These are phyloP conservation scores for Solanum raphanifolium DNA, from an alignment of 257 asterid species.

Conservation along the genomic window DNA sequence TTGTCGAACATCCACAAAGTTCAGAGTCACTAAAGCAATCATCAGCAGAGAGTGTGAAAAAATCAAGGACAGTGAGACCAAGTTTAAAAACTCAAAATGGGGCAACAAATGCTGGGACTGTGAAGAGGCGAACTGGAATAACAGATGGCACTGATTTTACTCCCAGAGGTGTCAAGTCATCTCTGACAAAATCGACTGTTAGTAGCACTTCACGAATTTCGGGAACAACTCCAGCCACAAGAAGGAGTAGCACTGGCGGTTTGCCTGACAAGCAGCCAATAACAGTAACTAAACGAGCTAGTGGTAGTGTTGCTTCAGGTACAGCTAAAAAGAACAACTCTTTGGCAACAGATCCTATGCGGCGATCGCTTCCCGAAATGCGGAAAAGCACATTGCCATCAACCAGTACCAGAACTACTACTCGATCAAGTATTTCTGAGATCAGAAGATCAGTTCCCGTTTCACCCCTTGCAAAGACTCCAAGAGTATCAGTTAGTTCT, in stretches of 20 bases:
- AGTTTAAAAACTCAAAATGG: slow-evolving; percentile 16
- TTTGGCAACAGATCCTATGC: slow-evolving; percentile 45
- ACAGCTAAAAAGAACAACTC: slow-evolving; percentile 39
- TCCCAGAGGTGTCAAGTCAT: slow-evolving; percentile 32
- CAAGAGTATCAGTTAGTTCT: slow-evolving; percentile 56
- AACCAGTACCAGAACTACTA: slow-evolving; percentile 31
- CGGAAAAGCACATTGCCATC: slow-evolving; percentile 49
- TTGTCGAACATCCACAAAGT: slow-evolving; percentile 16
- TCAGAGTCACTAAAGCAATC: slow-evolving; percentile 20
- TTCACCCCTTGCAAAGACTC: slow-evolving; percentile 54
- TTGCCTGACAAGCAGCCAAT: slow-evolving; percentile 61
- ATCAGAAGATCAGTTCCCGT: slow-evolving; percentile 46
- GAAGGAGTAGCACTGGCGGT: slow-evolving; percentile 85
- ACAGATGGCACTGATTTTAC: slow-evolving; percentile 22
- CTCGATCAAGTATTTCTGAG: slow-evolving; percentile 34
- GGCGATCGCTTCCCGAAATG: slow-evolving; percentile 71
- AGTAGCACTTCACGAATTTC: slow-evolving; percentile 57
- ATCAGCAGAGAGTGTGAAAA: slow-evolving; percentile 26
- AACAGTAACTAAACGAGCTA: slow-evolving; percentile 31
- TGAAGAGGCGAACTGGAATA: slow-evolving; percentile 30
- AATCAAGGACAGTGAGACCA: slow-evolving; percentile 23
- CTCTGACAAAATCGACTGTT: slow-evolving; percentile 48
- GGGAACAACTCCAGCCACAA: slow-evolving; percentile 38
- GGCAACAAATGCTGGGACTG: slow-evolving; percentile 13
- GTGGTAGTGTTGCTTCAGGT: slow-evolving; percentile 16